Evolutionary conservation across 2,329 filamentous ascomycete species (phyloP), one percentile per base, ranked within the genome.

Genomic region (Pseudocercospora vitis): DNA sequence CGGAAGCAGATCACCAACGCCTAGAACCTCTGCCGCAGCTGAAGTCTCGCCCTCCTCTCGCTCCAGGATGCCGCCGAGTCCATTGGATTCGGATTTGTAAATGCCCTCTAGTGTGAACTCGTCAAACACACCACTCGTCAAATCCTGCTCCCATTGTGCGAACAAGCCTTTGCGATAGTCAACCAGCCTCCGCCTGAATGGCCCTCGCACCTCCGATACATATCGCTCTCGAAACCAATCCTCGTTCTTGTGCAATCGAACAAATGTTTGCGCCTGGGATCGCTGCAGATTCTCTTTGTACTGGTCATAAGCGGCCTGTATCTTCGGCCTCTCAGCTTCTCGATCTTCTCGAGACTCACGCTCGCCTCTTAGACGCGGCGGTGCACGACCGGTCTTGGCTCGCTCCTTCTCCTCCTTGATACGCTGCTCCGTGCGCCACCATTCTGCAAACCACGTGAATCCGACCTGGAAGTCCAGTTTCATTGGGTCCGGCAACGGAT

Each of bases 161-260:
- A 94, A 96, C 48, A 85, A 83, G 11, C 82, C 84, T 33, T 86
- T 84, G 42, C 95, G 87, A 68, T 89, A 91, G 42, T 91, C 87
- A 70, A 87, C 87, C 49, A 97, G 76, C 65, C 89, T 87, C 55
- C 78, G 76, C 52, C 87, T 85, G 65, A 96, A 83, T 1, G 81
- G 79, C 61, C 91, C 86, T 48, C 89, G 81, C 50, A 92, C 84
- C 62, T 94, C 89, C 1, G 89, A 83, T 24, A 95, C 86, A 65
- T 99, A 99, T 69, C 90, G 86, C 73, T 99, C 94, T 64, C 87
- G 89, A 75, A 99, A 99, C 94, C 94, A 99, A 69, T 99, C 92
- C 71, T 99, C 94, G 37, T 85, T 85, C 70, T 95, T 96, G 73
- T 99, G 94, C 64, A 91, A 87, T 46, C 87, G 83, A 35, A 99